Base-by-base conservation (phyloP, 169 alveolate species). In the Plasmodium vinckei region DNA sequence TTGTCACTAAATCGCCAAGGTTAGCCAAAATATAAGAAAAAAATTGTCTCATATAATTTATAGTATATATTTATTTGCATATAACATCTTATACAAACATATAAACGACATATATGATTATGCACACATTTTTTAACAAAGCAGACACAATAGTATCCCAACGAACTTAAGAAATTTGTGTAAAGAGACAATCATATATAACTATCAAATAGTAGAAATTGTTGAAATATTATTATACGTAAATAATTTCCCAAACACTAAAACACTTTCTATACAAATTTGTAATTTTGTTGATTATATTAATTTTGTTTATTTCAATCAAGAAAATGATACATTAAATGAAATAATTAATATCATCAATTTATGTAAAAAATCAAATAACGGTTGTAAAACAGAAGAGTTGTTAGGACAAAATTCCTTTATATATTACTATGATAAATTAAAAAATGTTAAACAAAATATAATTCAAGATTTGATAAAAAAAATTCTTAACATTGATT, bases 251-350 rank as follows among this genome's bases (percentile, higher is more conserved):
- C 23, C 57, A 12, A 56, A 82, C 59, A 53, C 21, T 54, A 53
- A 67, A 61, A 54, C 21, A 0, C 51, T 82, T 10, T 67, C 72
- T 60, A 13, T 65, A 65, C 54, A 42, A 82, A 9, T 82, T 42
- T 82, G 63, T 44, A 82, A 82, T 47, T 67, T 82, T 67, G 27
- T 82, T 56, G 72, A 82, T 19, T 82, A 82, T 49, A 51, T 82
- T 17, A 82, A 82, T 82, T 82, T 82, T 61, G 56, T 68, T 33
- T 82, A 54, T 53, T 82, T 82, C 17, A 42, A 39, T 39, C 68
- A 79, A 7, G 63, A 82, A 10, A 82, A 65, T 9, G 68, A 82
- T 49, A 59, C 68, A 12, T 61, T 82, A 54, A 82, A 54, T 67
- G 84, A 82, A 47, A 15, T 57, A 56, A 21, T 82, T 57, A 67